These are phyloP conservation scores for Dunaliella primolecta DNA, from an alignment of 139 green algal genomes.

Conservation along the genomic window DNA sequence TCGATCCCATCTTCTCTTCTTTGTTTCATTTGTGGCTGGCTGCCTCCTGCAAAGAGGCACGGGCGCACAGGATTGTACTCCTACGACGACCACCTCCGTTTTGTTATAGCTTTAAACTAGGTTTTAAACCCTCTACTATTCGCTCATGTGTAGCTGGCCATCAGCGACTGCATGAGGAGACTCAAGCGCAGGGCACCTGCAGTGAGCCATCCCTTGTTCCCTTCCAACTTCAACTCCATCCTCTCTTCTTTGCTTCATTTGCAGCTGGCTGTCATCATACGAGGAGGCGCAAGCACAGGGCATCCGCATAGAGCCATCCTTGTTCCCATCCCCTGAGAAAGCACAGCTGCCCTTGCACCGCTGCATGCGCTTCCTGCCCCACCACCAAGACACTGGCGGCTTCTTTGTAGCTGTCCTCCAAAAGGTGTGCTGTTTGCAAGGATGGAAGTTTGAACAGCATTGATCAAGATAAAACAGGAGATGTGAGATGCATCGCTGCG, in stretches of 20 bases:
- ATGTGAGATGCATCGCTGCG: too few relatives aligned
- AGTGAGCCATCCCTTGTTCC: too few relatives aligned
- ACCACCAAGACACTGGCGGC: constrained; percentile 93
- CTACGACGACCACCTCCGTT: too few relatives aligned
- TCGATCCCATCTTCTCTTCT: too few relatives aligned
- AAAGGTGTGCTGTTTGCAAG: constrained; percentile 59
- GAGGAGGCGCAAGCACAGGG: constrained; percentile 38
- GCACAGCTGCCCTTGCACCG: constrained; percentile 75
- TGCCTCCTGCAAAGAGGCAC: too few relatives aligned
- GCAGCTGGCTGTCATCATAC: constrained; percentile 62
- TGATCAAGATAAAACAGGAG: neutral
- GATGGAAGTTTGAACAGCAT: neutral
- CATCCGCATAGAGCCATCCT: constrained; percentile 66
- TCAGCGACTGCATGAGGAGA: too few relatives aligned
- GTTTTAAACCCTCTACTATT: too few relatives aligned
- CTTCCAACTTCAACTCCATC: neutral
- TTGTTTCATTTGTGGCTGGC: too few relatives aligned
- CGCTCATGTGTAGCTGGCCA: too few relatives aligned
- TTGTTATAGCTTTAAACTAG: too few relatives aligned
- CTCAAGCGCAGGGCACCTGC: too few relatives aligned
- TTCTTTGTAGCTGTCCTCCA: constrained; percentile 96
- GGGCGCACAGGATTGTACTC: too few relatives aligned
- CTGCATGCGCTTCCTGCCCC: constrained; percentile 95
- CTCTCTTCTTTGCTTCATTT: neutral
- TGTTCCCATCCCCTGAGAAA: constrained; percentile 74